Evolutionary conservation across 352 stramenopile species (phyloP), one percentile per base, ranked within the genome.

Genomic region (Phytophthora pluvialis): DNA sequence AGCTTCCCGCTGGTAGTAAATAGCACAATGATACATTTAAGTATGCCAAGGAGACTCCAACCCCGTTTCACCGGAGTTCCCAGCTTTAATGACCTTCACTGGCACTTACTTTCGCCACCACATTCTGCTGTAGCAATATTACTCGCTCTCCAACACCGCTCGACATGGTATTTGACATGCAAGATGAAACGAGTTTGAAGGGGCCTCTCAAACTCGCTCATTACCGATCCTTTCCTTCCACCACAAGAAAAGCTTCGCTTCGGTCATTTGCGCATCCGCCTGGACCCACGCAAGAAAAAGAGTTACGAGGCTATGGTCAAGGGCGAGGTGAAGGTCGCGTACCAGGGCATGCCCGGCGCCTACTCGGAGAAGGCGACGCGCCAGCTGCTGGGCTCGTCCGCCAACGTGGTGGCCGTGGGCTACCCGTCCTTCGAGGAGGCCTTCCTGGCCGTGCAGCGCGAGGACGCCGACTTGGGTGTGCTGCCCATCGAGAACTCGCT

Each of bases 361-460:
- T 99, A 99, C 82, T 98, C 94, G 16, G 96, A 99, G 86, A 98
- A 99, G 73, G 94, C 96, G 10, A 91, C 97, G 40, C 81, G 94
- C 13, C 93, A 99, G 75, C 78, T 99, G 4, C 74, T 99, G 10
- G 81, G 80, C 28, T 52, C 68, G 21, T 78, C 75, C 2, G 36
- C 80, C 54, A 75, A 83, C 38, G 86, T 97, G 31, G 77, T 97
- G 25, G 60, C 90, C 12, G 82, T 90, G 50, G 65, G 65, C n/a
- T 75, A 74, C 42, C 42, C 60, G 45, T 66, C 59, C 40, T 74
- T 75, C 32, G 70, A 78, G 4, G 79, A 84, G 33, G 79, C 82
- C 11, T 93, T 93, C 70, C 65, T 78, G 32, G 83, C 85, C 15
- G 87, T 93, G 2, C 61, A 88, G 42, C 64, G 75, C 42, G 88